Conservation (phyloP, 1,284 basidiomycete species). For the Papiliotrema nemorosa region DNA sequence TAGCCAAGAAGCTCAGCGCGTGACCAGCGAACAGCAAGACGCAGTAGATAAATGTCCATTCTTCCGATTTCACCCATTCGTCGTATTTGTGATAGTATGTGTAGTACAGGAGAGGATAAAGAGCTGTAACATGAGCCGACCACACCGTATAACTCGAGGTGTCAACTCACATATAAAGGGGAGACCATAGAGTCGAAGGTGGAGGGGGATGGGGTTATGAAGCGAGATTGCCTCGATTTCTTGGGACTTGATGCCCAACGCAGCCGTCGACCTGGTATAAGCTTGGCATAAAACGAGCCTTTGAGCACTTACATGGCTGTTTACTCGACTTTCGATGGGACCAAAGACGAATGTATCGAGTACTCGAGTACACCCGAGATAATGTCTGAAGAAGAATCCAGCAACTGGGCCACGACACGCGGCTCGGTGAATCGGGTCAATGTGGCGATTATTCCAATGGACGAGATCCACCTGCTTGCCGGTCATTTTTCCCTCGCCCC, state of each 20-base stretch:
- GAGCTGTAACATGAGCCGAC: slow-evolving; percentile 38
- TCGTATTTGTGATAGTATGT: slow-evolving; percentile 84
- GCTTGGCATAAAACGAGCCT: neutral
- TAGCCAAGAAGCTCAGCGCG: slow-evolving; percentile 87
- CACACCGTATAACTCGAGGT: neutral
- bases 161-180: slow-evolving; percentile 63
- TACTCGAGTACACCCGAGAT: too few species aligned
- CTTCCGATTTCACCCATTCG: slow-evolving; percentile 84
- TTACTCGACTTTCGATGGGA: neutral
- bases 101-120: slow-evolving; percentile 88
- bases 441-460: too few species aligned
- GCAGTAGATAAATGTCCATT: slow-evolving; percentile 93
- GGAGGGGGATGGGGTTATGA: slow-evolving; percentile 73
- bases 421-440: too few species aligned
- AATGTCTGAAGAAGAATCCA: too few species aligned
- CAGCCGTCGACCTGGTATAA: slow-evolving; percentile 12
- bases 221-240: slow-evolving; percentile 81
- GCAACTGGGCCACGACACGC: too few species aligned
- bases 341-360: too few species aligned
- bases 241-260: slow-evolving; percentile 60
- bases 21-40: slow-evolving; percentile 80
- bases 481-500: too few species aligned
- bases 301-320: neutral
- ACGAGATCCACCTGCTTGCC: too few species aligned
- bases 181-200: slow-evolving; percentile 73